Base-by-base conservation (phyloP, 1,139 yeast genomes). In the Candida albicans region DNA sequence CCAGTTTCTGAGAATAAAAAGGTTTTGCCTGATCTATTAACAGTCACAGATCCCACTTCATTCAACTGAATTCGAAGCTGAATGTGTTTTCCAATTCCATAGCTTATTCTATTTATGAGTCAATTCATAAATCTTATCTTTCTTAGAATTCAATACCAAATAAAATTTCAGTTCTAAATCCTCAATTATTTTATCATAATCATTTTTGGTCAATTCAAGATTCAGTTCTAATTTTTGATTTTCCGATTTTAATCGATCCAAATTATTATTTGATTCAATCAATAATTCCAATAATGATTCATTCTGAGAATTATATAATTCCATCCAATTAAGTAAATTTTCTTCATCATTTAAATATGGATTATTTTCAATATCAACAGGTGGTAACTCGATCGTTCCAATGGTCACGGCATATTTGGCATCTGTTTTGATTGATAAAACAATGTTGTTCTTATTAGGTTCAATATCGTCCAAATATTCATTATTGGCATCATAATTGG, bases 141-240 rank as follows among this genome's bases (percentile, higher is more conserved):
- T 70, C 50, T 73, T 73, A 24, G 67, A 48, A 43, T 65, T 62
- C 37, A 73, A 54, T 5, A 69, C 62, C 41, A 61, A 67, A 47
- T 65, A 66, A 42, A 70, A 70, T 49, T 70, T 68, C 44, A 55
- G 59, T 46, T 70, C 68, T 29, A 72, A 43, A 51, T 73, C 77
- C 2, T 53, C 46, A 2, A 67, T 49, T 3, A 73, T 63, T 13
- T 33, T 33, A 12, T 59, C 46, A 46, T 65, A 64, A 36, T 70
- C 70, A 5, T 37, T 37, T 31, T 54, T 56, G 42, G 57, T 49
- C 15, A 44, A 47, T 18, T 52, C 54, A 29, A 56, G 53, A 35
- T 55, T 56, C n/a, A 43, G 40, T n/a, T 52, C 53, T 26, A 59
- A 43, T 10, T 41, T 32, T 8, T 38, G 46, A 14, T 49, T 50